Evolutionary conservation across 371 early-diverging fungal species (phyloP).

Genomic region (Sporodiniella umbellata): DNA sequence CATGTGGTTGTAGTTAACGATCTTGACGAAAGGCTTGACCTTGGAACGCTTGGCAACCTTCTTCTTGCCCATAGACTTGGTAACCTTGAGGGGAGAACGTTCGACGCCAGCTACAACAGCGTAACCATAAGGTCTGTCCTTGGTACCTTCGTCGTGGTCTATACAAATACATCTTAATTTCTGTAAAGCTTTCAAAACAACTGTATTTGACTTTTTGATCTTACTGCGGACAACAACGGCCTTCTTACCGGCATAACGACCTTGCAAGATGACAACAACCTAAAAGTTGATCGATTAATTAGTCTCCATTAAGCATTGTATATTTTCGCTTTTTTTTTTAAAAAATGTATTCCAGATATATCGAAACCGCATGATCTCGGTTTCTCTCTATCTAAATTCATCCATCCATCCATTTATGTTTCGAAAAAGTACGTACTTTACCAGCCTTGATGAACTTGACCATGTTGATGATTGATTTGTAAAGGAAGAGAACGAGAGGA

Average conservation of each 20-base stretch:
- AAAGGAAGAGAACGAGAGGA: slow-evolving; percentile 31
- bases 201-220: too few species aligned
- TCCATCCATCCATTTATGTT: not conserved
- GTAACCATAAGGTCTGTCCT: slow-evolving; percentile 94
- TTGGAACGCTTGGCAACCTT: slow-evolving; percentile 91
- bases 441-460: slow-evolving; percentile 79
- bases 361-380: too few species aligned
- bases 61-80: slow-evolving; percentile 92
- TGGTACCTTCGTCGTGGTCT: slow-evolving; percentile 85
- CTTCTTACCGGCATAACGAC: slow-evolving; percentile 98
- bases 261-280: slow-evolving; percentile 96
- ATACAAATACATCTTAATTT: too few species aligned
- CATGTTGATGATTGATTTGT: slow-evolving; percentile 45
- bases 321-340: too few species aligned
- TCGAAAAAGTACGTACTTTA: slow-evolving; percentile 51
- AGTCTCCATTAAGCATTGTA: too few species aligned
- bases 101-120: slow-evolving; percentile 97
- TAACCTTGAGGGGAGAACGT: slow-evolving; percentile 94
- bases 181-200: too few species aligned
- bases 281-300: too few species aligned
- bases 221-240: slow-evolving; percentile 97
- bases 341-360: too few species aligned
- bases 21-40: slow-evolving; percentile 98
- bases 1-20: slow-evolving; percentile 98
- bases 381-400: too few species aligned